Conservation (phyloP, 2,329 filamentous ascomycete genomes). For the Apiospora phragmitis region DNA sequence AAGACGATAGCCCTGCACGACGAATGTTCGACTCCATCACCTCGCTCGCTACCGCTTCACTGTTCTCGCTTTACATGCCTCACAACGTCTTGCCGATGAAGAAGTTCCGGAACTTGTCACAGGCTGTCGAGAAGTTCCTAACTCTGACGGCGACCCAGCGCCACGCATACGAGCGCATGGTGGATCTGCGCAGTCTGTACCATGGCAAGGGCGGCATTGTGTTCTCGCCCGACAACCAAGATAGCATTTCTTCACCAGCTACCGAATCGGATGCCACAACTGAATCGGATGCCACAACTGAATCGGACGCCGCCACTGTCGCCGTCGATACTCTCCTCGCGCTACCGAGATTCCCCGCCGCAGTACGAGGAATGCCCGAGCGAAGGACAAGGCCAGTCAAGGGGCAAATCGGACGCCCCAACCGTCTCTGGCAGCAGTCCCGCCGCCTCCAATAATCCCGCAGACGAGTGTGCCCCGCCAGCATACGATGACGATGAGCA, state of each 20-base stretch:
- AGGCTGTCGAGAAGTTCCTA: background rate
- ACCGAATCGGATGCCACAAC: background rate
- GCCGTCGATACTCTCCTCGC: background rate
- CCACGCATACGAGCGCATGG: conserved; percentile 8
- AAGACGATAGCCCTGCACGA: background rate
- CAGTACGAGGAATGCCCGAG: background rate
- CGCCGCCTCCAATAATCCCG: background rate
- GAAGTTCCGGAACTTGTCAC: background rate
- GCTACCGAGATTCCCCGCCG: background rate
- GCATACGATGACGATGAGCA: background rate
- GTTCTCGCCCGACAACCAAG: background rate
- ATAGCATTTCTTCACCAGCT: background rate
- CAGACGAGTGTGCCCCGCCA: background rate
- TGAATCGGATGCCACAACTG: background rate
- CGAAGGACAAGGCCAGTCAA: background rate
- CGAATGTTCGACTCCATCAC: background rate
- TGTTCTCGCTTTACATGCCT: background rate
- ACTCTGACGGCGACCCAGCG: background rate
- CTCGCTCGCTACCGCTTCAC: background rate
- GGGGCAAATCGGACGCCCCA: background rate
- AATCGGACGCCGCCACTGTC: background rate
- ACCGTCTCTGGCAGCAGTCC: background rate
- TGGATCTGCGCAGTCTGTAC: background rate
- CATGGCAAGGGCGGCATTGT: background rate
- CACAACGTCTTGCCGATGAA: background rate